These are phyloP conservation scores for Rhizopogon vinicolor DNA, from an alignment of 768 basidiomycete genomes.

Conservation along the genomic window DNA sequence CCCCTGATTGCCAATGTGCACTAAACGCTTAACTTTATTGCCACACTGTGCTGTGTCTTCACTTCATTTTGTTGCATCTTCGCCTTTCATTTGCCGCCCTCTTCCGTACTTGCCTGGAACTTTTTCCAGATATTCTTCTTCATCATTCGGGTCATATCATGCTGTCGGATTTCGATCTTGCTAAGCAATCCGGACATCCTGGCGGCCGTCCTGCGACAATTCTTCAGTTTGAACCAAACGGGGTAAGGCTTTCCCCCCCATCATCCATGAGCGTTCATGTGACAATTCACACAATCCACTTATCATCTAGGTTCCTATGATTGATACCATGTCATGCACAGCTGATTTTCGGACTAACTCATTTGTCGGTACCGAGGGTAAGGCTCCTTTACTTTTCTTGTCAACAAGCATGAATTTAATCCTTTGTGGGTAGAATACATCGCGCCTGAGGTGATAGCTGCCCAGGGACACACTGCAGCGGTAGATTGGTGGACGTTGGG, in stretches of 20 bases:
- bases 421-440: constrained; percentile 75
- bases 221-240: constrained; percentile 81
- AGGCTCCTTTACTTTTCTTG: constrained; percentile 18
- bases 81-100: neutral
- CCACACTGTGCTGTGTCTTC: neutral
- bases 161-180: constrained; percentile 98
- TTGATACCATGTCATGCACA: constrained; percentile 97
- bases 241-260: constrained; percentile 47
- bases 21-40: constrained; percentile 6
- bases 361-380: constrained; percentile 98
- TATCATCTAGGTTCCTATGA: constrained; percentile 68
- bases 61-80: neutral
- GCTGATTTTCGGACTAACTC: constrained; percentile 98
- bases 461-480: constrained; percentile 93
- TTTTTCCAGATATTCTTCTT: constrained; percentile 79
- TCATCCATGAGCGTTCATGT: neutral
- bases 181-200: constrained; percentile 88
- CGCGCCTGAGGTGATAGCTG: constrained; percentile 97
- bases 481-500: constrained; percentile 99
- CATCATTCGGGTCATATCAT: constrained; percentile 99
- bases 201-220: constrained; percentile 86
- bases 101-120: constrained; percentile 4
- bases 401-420: neutral
- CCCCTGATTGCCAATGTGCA: constrained; percentile 1
- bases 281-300: constrained; percentile 6